Evolutionary conservation across 192 early-diverging fungal species (phyloP), one percentile per base, ranked within the genome.

Genomic region (Backusella sp.): DNA sequence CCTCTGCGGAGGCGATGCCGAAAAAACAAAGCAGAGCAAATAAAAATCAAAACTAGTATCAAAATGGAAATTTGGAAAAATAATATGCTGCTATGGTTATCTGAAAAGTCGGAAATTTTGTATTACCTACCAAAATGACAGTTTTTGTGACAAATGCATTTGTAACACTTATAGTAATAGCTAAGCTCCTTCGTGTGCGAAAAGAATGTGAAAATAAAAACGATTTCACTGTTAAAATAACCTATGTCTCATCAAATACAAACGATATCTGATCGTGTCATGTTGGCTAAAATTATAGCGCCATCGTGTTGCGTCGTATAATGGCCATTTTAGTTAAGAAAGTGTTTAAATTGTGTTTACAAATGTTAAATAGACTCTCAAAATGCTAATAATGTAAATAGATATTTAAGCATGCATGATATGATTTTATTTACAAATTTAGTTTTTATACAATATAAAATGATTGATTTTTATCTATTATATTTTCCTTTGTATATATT

Each of bases 191-290:
- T 62, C 12, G 56, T 12, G 26, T 62, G 56, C 21, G 23, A 62
- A 62, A 62, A 23, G 11, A 62, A 62, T 62, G 23, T 62, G 56
- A 62, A 62, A 62, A 62, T 62, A 62, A 62, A 62, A 28, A 28
- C 11, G 21, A 14, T 21, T 62, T 3, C 11, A 62, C 12, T 23
- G 19, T 9, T 56, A 56, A 56, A 56, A 26, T 3, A 56, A 56
- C 53, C 6, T 21, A 23, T 56, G 42, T 44, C 14, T 26, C 23
- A 56, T 56, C 9, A 23, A 11, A 56, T 56, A 56, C n/a, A n/a
- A 56, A 49, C 17, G 46, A 49, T 49, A 17, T 49, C 46, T 44
- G 42, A 44, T 44, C 42, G 42, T 44, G 2, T 44, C 42, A 44
- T 44, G 42, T 17, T 17, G 15, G 15, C 42, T 44, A 44, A 44